Evolutionary conservation across 2,329 filamentous ascomycete genomes (phyloP).

Genomic region (Aspergillus brunneoviolaceus): DNA sequence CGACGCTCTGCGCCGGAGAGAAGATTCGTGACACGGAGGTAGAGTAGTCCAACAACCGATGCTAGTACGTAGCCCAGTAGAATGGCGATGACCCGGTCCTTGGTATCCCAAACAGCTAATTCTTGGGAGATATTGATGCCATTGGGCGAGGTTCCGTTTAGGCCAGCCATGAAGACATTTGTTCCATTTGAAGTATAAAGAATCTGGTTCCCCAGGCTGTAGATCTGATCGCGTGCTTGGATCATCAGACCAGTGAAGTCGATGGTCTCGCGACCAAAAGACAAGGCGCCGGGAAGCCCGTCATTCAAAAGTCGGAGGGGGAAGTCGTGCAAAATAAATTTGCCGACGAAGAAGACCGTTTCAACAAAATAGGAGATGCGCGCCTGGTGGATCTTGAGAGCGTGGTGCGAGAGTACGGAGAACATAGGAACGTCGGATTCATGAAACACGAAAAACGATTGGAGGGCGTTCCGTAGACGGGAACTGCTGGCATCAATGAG

Average conservation of each 20-base stretch:
- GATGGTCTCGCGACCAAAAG: slow-evolving; percentile 19
- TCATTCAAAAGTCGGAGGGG: slow-evolving; percentile 34
- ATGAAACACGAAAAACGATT: slow-evolving; percentile 43
- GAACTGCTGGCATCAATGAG: slow-evolving; percentile 44
- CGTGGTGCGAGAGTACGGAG: slow-evolving; percentile 72
- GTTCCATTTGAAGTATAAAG: slow-evolving; percentile 26
- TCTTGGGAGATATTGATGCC: slow-evolving; percentile 51
- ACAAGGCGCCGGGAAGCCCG: slow-evolving; percentile 25
- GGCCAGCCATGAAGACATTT: slow-evolving; percentile 29
- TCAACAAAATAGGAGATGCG: slow-evolving; percentile 48
- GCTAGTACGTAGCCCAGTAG: slow-evolving; percentile 77
- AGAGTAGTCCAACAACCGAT: slow-evolving; percentile 71
- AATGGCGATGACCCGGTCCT: slow-evolving; percentile 71
- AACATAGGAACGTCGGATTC: slow-evolving; percentile 71
- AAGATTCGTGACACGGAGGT: slow-evolving; percentile 71
- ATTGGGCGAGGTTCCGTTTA: slow-evolving; percentile 18
- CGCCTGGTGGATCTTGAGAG: slow-evolving; percentile 61
- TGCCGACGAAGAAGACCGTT: slow-evolving; percentile 39
- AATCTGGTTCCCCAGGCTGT: slow-evolving; percentile 21
- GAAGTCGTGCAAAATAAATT: slow-evolving; percentile 45
- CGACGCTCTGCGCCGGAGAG: slow-evolving; percentile 60
- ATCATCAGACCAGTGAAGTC: slow-evolving; percentile 19
- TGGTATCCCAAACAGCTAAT: slow-evolving; percentile 67
- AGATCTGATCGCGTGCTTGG: slow-evolving; percentile 22
- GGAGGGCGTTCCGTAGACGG: slow-evolving; percentile 39